Base-by-base conservation (phyloP, 495 filamentous ascomycete species). In the Hyaloscypha bicolor region DNA sequence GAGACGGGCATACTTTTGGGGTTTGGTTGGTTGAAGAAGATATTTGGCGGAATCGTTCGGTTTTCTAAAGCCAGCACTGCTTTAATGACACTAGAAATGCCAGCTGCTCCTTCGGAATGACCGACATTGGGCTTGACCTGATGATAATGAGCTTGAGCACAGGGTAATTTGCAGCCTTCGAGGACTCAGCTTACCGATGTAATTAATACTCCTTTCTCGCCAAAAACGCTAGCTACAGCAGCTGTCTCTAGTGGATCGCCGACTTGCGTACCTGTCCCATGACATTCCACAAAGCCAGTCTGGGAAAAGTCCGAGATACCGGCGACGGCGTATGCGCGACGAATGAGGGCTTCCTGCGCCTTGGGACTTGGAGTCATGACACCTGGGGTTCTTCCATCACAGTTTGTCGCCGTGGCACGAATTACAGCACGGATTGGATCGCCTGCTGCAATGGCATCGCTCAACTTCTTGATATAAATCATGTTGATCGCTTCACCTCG, bases 341-440 rank as follows among this genome's bases (percentile, higher is more conserved):
- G 75, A 16, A 90, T 87, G 0, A 90, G 53, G 32, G 69, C 60
- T 73, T 81, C 85, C 73, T 91, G 89, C 2, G 86, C 85, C 1
- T 78, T 75, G 1, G 77, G 77, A 52, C 76, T 85, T 0, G 88
- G 88, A 72, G 85, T 77, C 3, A 83, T 87, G 51, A 90, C 86
- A 16, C 85, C 83, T 2, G 80, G 77, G 1, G 81, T 82, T 9
- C 79, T 83, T 31, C 88, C 87, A 70, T 89, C 85, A 60, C 87
- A 79, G 33, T 37, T 37, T 42, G 86, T 74, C 0, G 82, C 84
- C 33, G 84, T 84, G 2, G 77, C 81, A 9, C 82, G 80, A 63
- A 93, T 87, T 29, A 92, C 79, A 16, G 84, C 86, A 56, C 87
- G 79, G 52, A 92, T 86, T 6, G 84, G 82, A 63, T 87, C 82